Conservation (phyloP, 179 eudicot species). For the Spergularia azorica region DNA sequence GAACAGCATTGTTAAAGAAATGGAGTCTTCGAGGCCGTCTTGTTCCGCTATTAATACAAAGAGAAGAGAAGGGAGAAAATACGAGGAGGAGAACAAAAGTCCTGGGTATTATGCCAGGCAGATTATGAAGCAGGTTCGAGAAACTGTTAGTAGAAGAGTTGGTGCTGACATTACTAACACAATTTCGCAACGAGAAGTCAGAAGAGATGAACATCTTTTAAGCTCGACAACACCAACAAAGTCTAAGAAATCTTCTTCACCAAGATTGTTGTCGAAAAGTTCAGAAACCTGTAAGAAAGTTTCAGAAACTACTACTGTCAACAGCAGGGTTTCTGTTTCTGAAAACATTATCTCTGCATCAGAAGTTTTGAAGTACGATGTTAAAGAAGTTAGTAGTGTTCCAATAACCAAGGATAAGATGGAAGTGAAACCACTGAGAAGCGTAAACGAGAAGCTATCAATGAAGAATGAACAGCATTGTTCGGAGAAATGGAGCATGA, state of each 20-base stretch:
- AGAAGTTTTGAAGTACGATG: conserved; percentile 2
- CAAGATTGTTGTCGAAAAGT: conserved; percentile 13
- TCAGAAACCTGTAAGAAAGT: background rate
- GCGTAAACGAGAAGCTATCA: background rate
- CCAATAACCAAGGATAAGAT: background rate
- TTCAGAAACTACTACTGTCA: background rate
- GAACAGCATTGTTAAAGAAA: conserved; percentile 31
- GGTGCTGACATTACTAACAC: conserved; percentile 73
- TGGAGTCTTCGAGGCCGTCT: conserved; percentile 38
- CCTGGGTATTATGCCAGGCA: conserved; percentile 60
- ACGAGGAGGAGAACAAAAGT: conserved; percentile 43
- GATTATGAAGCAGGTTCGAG: conserved; percentile 68
- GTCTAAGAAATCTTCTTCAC: conserved; percentile 21
- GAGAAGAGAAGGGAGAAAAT: conserved; percentile 30
- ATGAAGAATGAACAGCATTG: no score
- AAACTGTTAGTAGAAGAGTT: conserved; percentile 60
- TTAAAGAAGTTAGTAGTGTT: background rate
- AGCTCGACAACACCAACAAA: conserved; percentile 33
- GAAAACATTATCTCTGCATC: background rate
- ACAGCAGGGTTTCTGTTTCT: background rate
- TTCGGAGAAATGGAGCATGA: background rate
- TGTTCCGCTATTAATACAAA: conserved; percentile 37
- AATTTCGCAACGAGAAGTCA: conserved; percentile 22
- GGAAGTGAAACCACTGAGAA: conserved; percentile 18
- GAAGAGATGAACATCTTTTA: conserved; percentile 50